Evolutionary conservation across 345 rosid genomes (phyloP).

Genomic region (Heritiera fomes): DNA sequence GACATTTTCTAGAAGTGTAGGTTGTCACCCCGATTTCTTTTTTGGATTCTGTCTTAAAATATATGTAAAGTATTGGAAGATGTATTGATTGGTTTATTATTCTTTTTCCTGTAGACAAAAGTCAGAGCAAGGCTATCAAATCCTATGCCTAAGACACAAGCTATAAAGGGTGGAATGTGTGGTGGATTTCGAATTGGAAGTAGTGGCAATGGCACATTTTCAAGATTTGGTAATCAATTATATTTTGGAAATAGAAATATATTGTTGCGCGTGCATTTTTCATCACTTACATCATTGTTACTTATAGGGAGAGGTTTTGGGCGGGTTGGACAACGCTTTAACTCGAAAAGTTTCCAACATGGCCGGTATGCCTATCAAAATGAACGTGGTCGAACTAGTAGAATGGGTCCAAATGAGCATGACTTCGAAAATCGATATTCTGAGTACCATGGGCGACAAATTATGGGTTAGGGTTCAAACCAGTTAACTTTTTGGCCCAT

Average conservation of each 20-base stretch:
- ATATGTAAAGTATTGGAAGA: neutral
- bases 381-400: slow-evolving; percentile 38
- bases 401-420: slow-evolving; percentile 39
- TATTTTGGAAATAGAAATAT: slow-evolving; percentile 9
- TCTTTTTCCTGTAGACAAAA: slow-evolving; percentile 38
- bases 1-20: neutral
- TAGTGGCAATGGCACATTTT: slow-evolving; percentile 32
- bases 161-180: slow-evolving; percentile 66
- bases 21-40: neutral
- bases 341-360: slow-evolving; percentile 39
- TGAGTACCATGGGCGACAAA: slow-evolving; percentile 41
- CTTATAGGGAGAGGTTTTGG: slow-evolving; percentile 49
- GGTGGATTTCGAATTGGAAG: slow-evolving; percentile 62
- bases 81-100: neutral
- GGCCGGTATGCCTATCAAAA: slow-evolving; percentile 39
- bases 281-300: slow-evolving; percentile 9
- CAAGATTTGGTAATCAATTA: slow-evolving; percentile 52
- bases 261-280: slow-evolving; percentile 18
- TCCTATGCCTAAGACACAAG: slow-evolving; percentile 73
- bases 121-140: slow-evolving; percentile 67
- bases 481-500: slow-evolving; percentile 22
- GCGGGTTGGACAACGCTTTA: slow-evolving; percentile 40
- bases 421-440: slow-evolving; percentile 32
- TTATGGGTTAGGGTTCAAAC: slow-evolving; percentile 33
- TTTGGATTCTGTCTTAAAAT: neutral